Base-by-base conservation (phyloP, 1,139 yeast species). In the Sugiyamaella japonica region DNA sequence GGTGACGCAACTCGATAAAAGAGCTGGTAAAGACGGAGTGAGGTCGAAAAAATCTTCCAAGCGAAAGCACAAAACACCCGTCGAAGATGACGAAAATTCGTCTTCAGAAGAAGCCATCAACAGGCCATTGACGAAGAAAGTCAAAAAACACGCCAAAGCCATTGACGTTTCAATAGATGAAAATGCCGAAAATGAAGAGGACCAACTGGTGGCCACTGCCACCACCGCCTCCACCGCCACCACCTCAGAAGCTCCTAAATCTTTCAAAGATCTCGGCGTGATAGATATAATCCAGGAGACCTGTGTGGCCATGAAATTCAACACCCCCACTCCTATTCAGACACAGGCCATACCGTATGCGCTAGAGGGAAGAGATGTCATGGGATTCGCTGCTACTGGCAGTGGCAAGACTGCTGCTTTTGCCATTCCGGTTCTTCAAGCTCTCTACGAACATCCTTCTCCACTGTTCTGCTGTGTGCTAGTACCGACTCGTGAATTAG, bases 351-450 rank as follows among this genome's bases (percentile, higher is more conserved):
- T 95, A 57, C 99, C 99, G 0, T 88, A 87, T 63, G 97, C 97
- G 3, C 74, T 93, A 23, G 83, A 85, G 62, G 97, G 97, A 55
- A 80, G 97, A 66, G 99, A 95, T 72, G 95, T 95, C 50, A 97
- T 95, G 56, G 99, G 98, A 63, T 89, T 95, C 86, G 99, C 99
- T 9, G 85, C 97, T 68, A 95, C 99, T 1, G 99, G 99, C 59
- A 87, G 96, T 17, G 99, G 99, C 73, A 95, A 95, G 70, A 95
- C 99, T 0, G 97, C 98, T 9, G 99, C 99, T 0, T 95, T 95
- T 70, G 83, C 93, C 8, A 74, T 95, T 50, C 99, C 99, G 1
- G 89, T 93, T 45, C 76, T 93, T 42, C 97, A 95, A 70, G 85
- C 90, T 0, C 76, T 93, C 50, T 91, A 96, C 89, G 83, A 88